Conservation (phyloP, 331 rosid genomes). For the Prunus yedoensis region DNA sequence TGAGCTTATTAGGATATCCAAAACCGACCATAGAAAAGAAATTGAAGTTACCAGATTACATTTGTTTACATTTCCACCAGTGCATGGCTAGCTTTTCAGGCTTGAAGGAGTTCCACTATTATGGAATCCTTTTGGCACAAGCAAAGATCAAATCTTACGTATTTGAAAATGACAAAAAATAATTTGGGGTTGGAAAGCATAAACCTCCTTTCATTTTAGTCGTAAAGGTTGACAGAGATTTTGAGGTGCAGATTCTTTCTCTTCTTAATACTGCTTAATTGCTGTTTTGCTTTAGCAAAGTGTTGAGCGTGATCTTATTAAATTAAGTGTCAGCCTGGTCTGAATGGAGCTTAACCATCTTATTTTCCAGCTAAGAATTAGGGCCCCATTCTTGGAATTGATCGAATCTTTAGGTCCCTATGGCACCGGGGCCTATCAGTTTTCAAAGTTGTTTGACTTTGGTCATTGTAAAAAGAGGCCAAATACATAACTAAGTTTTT, state of each 20-base stretch:
- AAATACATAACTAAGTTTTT: too few relatives aligned
- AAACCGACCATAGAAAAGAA: constrained; percentile 42
- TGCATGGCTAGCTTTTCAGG: constrained; percentile 37
- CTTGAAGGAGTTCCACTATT: constrained; percentile 39
- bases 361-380: background rate
- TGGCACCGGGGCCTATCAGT: background rate
- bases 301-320: too few relatives aligned
- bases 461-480: background rate
- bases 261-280: background rate
- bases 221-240: constrained; percentile 15
- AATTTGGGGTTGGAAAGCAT: constrained; percentile 20
- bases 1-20: constrained; percentile 37
- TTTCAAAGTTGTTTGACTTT: background rate
- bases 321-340: background rate
- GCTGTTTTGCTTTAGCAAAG: too few relatives aligned
- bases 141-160: constrained; percentile 14
- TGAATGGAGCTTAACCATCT: background rate
- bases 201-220: constrained; percentile 9
- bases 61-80: background rate
- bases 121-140: constrained; percentile 46
- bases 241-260: constrained; percentile 16
- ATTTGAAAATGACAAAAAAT: background rate
- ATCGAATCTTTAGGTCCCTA: constrained; percentile 2
- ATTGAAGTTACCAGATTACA: constrained; percentile 12
- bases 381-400: background rate